Evolutionary conservation across 805 yeast genomes (phyloP).

Genomic region (Vanderwaltozyma tropicalis): DNA sequence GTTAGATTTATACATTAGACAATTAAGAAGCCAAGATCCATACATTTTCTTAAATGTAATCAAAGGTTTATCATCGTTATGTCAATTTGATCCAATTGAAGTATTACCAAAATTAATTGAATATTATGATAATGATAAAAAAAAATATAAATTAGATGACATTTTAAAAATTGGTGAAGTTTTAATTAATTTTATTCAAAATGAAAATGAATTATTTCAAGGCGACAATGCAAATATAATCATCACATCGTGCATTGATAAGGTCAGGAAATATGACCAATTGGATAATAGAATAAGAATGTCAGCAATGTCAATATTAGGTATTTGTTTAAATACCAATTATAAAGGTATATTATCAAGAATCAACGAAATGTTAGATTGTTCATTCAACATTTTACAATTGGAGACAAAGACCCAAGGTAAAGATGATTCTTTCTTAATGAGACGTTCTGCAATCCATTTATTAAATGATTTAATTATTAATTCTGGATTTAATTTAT

Average conservation of each 20-base stretch:
- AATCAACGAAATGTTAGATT: conserved; percentile 55
- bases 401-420: conserved; percentile 36
- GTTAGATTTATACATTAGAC: conserved; percentile 49
- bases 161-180: conserved; percentile 80
- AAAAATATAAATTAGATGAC: conserved; percentile 43
- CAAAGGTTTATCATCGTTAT: conserved; percentile 57
- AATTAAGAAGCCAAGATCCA: conserved; percentile 72
- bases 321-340: conserved; percentile 50
- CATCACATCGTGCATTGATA: conserved; percentile 33
- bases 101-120: conserved; percentile 32
- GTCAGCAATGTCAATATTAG: conserved; percentile 83
- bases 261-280: conserved; percentile 29
- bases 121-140: conserved; percentile 30
- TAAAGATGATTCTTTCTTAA: conserved; percentile 32
- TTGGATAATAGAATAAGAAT: conserved; percentile 57
- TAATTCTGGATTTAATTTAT: conserved; percentile 36
- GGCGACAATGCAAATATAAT: conserved; percentile 37
- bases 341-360: conserved; percentile 41
- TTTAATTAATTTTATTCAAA: conserved; percentile 45
- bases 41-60: conserved; percentile 78
- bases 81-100: conserved; percentile 34
- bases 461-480: conserved; percentile 51
- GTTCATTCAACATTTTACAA: conserved; percentile 65
- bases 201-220: conserved; percentile 37
- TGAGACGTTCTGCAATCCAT: conserved; percentile 70